Conservation (phyloP, 306 rosid species). For the Datisca glomerata region DNA sequence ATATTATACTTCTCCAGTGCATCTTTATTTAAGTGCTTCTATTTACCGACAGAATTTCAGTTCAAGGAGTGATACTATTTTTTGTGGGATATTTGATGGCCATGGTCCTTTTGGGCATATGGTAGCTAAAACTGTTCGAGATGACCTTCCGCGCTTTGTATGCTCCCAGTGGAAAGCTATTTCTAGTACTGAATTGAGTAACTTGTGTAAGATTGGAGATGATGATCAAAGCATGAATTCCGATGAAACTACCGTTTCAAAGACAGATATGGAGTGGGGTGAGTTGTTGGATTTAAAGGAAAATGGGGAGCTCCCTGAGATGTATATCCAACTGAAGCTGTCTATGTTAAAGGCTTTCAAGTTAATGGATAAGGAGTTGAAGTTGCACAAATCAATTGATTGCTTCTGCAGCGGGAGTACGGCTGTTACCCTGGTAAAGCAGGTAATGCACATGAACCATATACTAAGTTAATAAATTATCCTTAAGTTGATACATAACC, state of each 20-base stretch:
- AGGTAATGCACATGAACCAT: slow-evolving; percentile 20
- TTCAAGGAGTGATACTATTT: slow-evolving; percentile 27
- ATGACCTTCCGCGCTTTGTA: slow-evolving; percentile 30
- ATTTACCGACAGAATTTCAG: slow-evolving; percentile 29
- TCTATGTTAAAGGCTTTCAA: slow-evolving; percentile 34
- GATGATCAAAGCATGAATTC: slow-evolving; percentile 16
- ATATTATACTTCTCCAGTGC: too few relatives aligned
- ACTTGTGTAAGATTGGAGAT: too few relatives aligned
- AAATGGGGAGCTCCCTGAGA: slow-evolving; percentile 23
- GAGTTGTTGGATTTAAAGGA: slow-evolving; percentile 19
- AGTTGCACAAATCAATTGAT: slow-evolving; percentile 30
- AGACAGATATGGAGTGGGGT: slow-evolving; percentile 24
- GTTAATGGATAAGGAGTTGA: slow-evolving; percentile 42
- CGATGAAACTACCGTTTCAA: slow-evolving; percentile 20
- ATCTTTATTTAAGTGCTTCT: too few relatives aligned
- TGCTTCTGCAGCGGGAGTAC: slow-evolving; percentile 50
- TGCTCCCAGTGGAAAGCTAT: slow-evolving; percentile 34
- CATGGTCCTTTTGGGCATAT: slow-evolving; percentile 47
- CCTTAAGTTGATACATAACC: too few relatives aligned
- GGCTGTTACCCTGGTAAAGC: slow-evolving; percentile 32
- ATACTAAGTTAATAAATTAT: too few relatives aligned
- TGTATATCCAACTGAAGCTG: slow-evolving; percentile 24
- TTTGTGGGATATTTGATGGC: slow-evolving; percentile 53
- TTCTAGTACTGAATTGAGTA: too few relatives aligned
- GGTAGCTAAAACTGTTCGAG: slow-evolving; percentile 43